A percentile compares a stretch with the other conserved stretches of the same genome.
phyloP scores from a whole-genome alignment of 441 rosid species.

The Jatropha multifida region DNA sequence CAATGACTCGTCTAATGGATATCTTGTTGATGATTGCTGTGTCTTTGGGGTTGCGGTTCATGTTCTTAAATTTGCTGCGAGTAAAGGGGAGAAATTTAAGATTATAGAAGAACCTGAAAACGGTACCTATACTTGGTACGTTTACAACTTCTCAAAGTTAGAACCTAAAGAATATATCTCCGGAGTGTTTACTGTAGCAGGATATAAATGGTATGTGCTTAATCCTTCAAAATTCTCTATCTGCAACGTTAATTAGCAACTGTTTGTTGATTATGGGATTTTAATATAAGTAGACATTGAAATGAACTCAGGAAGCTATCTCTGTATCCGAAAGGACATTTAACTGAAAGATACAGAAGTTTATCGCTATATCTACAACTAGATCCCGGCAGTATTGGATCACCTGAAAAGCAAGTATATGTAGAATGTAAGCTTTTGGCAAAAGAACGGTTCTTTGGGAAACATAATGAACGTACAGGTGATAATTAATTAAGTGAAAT shows the following conservation, averaged over 20 bases:
- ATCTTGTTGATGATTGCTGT: conserved; percentile 10
- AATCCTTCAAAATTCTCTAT: no score
- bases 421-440: conserved; percentile 9
- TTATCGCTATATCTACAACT: not conserved
- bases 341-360: not conserved
- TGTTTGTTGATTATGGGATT: not conserved
- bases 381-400: not conserved
- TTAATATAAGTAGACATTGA: not conserved
- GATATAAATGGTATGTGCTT: conserved; percentile 17
- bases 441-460: conserved; percentile 5
- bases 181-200: not conserved
- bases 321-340: conserved; percentile 18
- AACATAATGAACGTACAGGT: conserved; percentile 9
- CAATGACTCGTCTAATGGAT: not conserved
- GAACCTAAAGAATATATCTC: not conserved
- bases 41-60: conserved; percentile 11
- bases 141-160: conserved; percentile 9
- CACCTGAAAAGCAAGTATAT: not conserved
- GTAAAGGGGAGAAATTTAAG: not conserved
- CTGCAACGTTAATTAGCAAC: no score
- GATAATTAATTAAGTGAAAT: not conserved
- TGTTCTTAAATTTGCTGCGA: not conserved
- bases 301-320: conserved; percentile 15
- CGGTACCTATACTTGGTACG: not conserved
- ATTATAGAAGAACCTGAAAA: not conserved